A percentile compares a stretch with the other conserved stretches of the same genome.
Conservation (phyloP, 306 rosid genomes). For the Trichosanthes truncata region DNA sequence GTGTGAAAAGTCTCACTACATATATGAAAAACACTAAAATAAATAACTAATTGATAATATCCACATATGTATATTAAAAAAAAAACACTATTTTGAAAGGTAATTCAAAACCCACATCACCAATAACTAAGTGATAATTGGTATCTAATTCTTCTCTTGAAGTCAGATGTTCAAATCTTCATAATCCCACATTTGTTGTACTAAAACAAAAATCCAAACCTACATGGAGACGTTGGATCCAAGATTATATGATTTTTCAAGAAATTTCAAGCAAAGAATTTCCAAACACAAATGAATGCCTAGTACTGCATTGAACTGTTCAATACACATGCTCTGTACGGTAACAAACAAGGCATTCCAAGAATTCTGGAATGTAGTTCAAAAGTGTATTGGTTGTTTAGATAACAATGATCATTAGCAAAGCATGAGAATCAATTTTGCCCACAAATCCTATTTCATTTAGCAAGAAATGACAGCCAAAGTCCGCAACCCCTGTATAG, state of each 20-base stretch:
- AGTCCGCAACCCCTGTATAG: background rate
- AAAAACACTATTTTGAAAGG: background rate
- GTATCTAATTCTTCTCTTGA: no score
- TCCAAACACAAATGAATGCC: background rate
- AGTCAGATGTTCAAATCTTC: no score
- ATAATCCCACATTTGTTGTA: no score
- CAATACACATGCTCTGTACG: background rate
- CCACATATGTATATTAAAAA: no score
- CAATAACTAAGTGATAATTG: no score
- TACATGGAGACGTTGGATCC: background rate
- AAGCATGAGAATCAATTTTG: background rate
- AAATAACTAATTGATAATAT: background rate
- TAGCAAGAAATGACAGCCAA: background rate
- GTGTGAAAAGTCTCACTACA: no score
- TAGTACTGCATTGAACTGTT: background rate
- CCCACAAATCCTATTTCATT: background rate
- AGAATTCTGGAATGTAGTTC: background rate
- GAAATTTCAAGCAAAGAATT: background rate
- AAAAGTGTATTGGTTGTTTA: background rate
- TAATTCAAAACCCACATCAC: background rate
- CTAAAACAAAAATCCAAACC: background rate
- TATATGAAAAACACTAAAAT: background rate
- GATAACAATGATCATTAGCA: background rate
- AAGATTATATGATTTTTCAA: background rate
- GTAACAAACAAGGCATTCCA: background rate